phyloP scores from a whole-genome alignment of 169 alveolate species.

The Babesia bovis region DNA sequence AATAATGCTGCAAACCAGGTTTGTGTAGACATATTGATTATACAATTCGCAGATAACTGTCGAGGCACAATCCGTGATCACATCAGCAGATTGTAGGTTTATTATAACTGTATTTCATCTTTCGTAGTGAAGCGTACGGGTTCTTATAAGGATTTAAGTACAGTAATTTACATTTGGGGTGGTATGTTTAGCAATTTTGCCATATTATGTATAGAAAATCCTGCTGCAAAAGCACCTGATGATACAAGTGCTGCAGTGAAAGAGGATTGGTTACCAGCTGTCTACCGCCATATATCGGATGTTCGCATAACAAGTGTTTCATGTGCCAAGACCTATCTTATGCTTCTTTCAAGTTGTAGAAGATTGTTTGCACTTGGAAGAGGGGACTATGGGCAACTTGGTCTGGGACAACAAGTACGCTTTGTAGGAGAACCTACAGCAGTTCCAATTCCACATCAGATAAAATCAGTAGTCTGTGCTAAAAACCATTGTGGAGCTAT shows the following conservation, averaged over 20 bases:
- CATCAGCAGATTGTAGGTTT: constrained; percentile 54
- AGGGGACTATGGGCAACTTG: constrained; percentile 79
- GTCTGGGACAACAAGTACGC: constrained; percentile 63
- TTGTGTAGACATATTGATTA: neutral
- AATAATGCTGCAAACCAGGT: constrained; percentile 39
- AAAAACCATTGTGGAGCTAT: constrained; percentile 68
- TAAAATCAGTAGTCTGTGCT: constrained; percentile 72
- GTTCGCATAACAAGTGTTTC: constrained; percentile 70
- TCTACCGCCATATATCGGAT: constrained; percentile 69
- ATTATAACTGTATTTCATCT: neutral
- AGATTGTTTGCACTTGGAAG: constrained; percentile 73
- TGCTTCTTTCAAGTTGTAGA: constrained; percentile 66
- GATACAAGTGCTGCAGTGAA: neutral
- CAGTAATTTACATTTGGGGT: constrained; percentile 67
- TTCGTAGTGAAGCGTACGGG: constrained; percentile 47
- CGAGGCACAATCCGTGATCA: constrained; percentile 59
- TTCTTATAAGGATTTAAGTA: constrained; percentile 42
- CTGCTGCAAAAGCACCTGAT: constrained; percentile 24
- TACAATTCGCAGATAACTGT: constrained; percentile 47
- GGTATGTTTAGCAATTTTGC: constrained; percentile 13
- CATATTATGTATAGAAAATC: neutral
- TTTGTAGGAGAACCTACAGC: constrained; percentile 68
- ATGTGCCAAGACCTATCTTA: constrained; percentile 69
- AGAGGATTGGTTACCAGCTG: constrained; percentile 66
- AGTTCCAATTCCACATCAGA: constrained; percentile 41